Base-by-base conservation (phyloP, 2,329 filamentous ascomycete species). In the Colletotrichum sp. region DNA sequence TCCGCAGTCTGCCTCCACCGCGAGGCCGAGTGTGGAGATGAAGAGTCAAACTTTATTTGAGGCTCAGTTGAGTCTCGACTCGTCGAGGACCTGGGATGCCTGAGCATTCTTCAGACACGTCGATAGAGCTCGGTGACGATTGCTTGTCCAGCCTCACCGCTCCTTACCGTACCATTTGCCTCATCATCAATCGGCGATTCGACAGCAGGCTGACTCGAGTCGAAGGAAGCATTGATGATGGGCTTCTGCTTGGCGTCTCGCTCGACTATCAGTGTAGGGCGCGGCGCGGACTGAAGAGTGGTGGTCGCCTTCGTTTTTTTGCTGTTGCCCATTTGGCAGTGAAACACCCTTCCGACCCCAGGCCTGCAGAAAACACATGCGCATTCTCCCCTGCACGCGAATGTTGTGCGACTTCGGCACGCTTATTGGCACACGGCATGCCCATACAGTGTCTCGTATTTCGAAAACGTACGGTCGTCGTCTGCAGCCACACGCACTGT, bases 41-140 rank as follows among this genome's bases (percentile, higher is more conserved):
- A 65, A 70, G 64, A 62, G 28, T 15, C 59, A 69, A 77, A 77
- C 75, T 75, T 62, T 74, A 77, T 70, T 72, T 32, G 71, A 76
- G 74, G 65, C 28, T 65, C 65, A 60, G 34, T 55, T 30, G 36
- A 65, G 66, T 66, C 39, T 75, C 70, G 74, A 76, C 59, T 66
- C 59, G 60, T 59, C 26, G 30, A 32, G 65, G 66, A 71, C 52
- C 65, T 75, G 66, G 75, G 49, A 67, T 74, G 65, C 62, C 69
- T 69, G 65, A 30, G n/a, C 24, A 16, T 52, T 5, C 16, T 24
- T 30, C 32, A 24, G 30, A n/a, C 30, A 57, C 32, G 65, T 49
- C 32, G 64, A 18, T 65, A 59, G 30, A 34, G 32, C 34, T 60
- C 18, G 34, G 8, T 57, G 64, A n/a, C 52, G 39, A 39, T 69